phyloP scores from a whole-genome alignment of 2,329 filamentous ascomycete genomes.

The Colletotrichum siamense region DNA sequence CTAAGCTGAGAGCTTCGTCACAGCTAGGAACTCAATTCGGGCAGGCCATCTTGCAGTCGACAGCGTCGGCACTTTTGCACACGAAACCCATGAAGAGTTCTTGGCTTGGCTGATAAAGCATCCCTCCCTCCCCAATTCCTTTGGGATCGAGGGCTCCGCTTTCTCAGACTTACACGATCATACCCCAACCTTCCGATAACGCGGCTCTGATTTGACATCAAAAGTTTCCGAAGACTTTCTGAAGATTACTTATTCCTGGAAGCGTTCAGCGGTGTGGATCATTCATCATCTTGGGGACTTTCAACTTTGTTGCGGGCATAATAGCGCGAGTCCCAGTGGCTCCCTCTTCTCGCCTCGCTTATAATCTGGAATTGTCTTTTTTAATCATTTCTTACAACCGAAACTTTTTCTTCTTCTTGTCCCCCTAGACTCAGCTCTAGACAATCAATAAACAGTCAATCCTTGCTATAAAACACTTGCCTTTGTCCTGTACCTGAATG shows the following conservation, averaged over 20 bases:
- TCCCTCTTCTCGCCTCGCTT: background rate
- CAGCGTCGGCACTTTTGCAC: slow-evolving; percentile 1
- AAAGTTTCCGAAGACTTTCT: background rate
- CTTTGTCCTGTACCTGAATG: background rate
- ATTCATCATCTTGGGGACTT: slow-evolving; percentile 3
- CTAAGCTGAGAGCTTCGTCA: background rate
- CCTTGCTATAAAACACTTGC: background rate
- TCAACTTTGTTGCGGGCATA: slow-evolving; percentile 1
- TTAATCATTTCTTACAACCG: slow-evolving; percentile 2
- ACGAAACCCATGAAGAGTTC: slow-evolving; percentile 1
- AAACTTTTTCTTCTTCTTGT: slow-evolving; percentile 6
- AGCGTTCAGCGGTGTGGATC: background rate
- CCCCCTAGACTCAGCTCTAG: background rate
- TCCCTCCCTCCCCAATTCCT: background rate
- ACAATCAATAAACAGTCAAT: slow-evolving; percentile 14
- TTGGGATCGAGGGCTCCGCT: background rate
- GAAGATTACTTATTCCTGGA: background rate
- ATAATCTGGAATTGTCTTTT: slow-evolving; percentile 9
- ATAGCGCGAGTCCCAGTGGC: slow-evolving; percentile 1
- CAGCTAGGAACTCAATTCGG: background rate
- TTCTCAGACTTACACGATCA: background rate
- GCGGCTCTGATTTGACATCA: background rate
- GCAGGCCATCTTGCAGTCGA: slow-evolving; percentile 5
- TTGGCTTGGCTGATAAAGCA: background rate
- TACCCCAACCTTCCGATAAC: background rate